Conservation (phyloP, 116 monocot genomes). For the Dioscorea cayenensis region DNA sequence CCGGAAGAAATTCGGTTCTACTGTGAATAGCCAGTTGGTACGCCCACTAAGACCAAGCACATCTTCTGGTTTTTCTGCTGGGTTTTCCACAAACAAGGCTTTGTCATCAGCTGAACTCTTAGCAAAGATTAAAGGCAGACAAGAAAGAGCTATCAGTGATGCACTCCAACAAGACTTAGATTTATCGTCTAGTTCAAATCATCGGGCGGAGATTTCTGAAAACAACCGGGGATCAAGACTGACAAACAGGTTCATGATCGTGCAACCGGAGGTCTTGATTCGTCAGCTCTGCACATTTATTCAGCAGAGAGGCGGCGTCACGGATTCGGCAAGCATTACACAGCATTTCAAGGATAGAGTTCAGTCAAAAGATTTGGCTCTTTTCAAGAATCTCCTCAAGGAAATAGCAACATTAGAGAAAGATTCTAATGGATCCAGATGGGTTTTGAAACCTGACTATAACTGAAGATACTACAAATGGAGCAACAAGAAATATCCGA, state of each 20-base stretch:
- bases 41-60: conserved; percentile 14
- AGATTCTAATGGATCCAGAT: conserved; percentile 36
- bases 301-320: conserved; percentile 58
- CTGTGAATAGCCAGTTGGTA: conserved; percentile 33
- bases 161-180: conserved; percentile 50
- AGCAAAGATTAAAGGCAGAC: conserved; percentile 54
- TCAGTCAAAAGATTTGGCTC: conserved; percentile 47
- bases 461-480: neutral
- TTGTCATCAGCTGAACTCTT: conserved; percentile 76
- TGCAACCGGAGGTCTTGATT: conserved; percentile 76
- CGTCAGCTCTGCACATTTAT: conserved; percentile 84
- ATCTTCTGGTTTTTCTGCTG: conserved; percentile 32
- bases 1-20: conserved; percentile 62
- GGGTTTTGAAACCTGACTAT: conserved; percentile 82
- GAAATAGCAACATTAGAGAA: conserved; percentile 71
- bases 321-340: conserved; percentile 57
- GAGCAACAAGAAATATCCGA: neutral
- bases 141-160: conserved; percentile 47
- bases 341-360: conserved; percentile 68
- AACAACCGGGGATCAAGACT: conserved; percentile 17
- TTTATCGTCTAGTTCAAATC: conserved; percentile 22
- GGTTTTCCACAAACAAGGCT: conserved; percentile 44
- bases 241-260: conserved; percentile 10
- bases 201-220: conserved; percentile 1
- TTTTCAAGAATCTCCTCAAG: conserved; percentile 82